These are phyloP conservation scores for Priceomyces carsonii DNA, from an alignment of 805 yeast genomes.

Conservation along the genomic window DNA sequence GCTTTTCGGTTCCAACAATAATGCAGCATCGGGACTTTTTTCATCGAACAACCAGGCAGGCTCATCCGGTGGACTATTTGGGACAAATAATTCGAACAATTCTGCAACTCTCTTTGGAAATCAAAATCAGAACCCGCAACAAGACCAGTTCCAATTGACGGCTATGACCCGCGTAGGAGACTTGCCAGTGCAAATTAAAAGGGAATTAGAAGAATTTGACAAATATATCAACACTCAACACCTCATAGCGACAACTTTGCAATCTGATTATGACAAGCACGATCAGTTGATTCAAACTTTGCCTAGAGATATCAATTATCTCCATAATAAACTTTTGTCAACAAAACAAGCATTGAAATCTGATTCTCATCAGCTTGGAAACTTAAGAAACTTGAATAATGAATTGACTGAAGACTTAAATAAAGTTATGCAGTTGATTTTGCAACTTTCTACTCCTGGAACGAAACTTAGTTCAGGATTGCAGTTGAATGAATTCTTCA, in stretches of 20 bases:
- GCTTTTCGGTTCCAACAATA: conserved; percentile 14
- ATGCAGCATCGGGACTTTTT: conserved; percentile 6
- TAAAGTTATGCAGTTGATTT: conserved; percentile 53
- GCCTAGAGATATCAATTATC: conserved; percentile 68
- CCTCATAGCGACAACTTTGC: conserved; percentile 65
- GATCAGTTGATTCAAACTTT: conserved; percentile 64
- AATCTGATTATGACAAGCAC: conserved; percentile 63
- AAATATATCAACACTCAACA: conserved; percentile 74
- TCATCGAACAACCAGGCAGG: conserved; percentile 1
- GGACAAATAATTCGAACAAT: conserved; percentile 1
- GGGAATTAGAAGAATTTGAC: conserved; percentile 69
- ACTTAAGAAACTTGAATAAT: conserved; percentile 36
- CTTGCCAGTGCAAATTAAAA: conserved; percentile 68
- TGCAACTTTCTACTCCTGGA: conserved; percentile 54
- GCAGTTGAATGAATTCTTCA: conserved; percentile 58
- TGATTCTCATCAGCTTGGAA: conserved; percentile 41
- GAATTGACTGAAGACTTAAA: conserved; percentile 51
- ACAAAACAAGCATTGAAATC: conserved; percentile 63
- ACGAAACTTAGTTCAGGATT: conserved; percentile 54
- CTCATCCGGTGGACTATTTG: conserved; percentile 26
- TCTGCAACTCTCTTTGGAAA: conserved; percentile 1
- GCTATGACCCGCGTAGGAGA: conserved; percentile 77
- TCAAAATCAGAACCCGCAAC: conserved; percentile 35
- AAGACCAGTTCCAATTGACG: conserved; percentile 53
- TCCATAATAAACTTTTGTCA: conserved; percentile 60